phyloP scores from a whole-genome alignment of 805 yeast species.

The Candida yuanshanica region DNA sequence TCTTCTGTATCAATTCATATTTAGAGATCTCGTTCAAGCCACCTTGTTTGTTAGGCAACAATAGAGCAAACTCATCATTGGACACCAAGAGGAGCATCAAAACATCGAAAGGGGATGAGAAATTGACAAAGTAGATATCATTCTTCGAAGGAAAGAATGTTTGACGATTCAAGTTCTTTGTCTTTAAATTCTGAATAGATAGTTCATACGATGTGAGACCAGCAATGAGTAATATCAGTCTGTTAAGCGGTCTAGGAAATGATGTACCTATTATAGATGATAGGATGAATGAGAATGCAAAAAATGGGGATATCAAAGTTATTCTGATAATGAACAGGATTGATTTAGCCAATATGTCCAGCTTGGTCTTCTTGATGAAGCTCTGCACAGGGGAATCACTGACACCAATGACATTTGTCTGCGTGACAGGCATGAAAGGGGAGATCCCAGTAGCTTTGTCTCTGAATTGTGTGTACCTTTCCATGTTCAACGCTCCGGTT shows the following conservation, averaged over 20 bases:
- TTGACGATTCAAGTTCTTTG: constrained; percentile 6
- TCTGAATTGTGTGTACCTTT: constrained; percentile 77
- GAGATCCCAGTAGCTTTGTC: constrained; percentile 93
- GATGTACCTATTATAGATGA: background rate
- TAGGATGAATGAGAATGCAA: constrained; percentile 20
- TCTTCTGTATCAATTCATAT: constrained; percentile 26
- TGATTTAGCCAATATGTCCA: constrained; percentile 13
- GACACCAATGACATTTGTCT: constrained; percentile 18
- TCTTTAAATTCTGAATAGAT: constrained; percentile 18
- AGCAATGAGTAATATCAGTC: constrained; percentile 14
- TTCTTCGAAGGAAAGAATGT: constrained; percentile 31
- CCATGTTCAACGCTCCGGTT: too few species aligned
- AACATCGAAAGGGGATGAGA: constrained; percentile 41
- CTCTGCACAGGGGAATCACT: constrained; percentile 4
- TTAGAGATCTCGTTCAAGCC: constrained; percentile 23
- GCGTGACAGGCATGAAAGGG: constrained; percentile 66
- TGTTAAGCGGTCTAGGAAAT: background rate
- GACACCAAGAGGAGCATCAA: constrained; percentile 29
- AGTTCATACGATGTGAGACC: constrained; percentile 15
- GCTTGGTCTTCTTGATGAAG: constrained; percentile 2
- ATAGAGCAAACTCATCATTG: constrained; percentile 22
- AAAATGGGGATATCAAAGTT: constrained; percentile 17
- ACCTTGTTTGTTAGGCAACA: constrained; percentile 33
- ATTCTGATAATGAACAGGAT: constrained; percentile 19
- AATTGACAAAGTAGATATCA: constrained; percentile 43